phyloP scores from a whole-genome alignment of 306 rosid genomes.

The Psophocarpus tetragonolobus region DNA sequence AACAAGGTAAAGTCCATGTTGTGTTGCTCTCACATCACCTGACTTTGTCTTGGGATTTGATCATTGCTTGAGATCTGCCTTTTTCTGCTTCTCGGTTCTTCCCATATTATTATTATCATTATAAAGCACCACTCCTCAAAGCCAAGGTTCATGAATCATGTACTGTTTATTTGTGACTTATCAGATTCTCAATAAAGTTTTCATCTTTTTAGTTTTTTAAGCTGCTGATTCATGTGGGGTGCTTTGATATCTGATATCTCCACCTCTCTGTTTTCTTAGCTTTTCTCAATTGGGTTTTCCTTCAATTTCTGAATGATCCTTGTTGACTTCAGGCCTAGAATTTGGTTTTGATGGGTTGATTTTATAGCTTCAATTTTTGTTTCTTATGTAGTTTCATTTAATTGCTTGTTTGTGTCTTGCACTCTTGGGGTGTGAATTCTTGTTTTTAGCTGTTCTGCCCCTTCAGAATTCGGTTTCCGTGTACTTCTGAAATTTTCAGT shows the following conservation, averaged over 20 bases:
- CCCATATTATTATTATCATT: background rate
- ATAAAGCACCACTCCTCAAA: background rate
- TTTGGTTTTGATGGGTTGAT: constrained; percentile 3
- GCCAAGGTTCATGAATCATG: background rate
- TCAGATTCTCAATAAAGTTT: background rate
- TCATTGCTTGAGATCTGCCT: constrained; percentile 51
- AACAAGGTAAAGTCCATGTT: constrained; percentile 31
- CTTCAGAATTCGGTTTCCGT: background rate
- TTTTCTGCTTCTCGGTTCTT: constrained; percentile 31
- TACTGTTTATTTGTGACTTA: background rate
- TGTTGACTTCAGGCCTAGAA: background rate
- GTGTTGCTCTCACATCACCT: constrained; percentile 39
- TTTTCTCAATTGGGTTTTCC: constrained; percentile 1
- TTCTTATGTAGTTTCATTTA: background rate
- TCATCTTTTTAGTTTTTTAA: background rate
- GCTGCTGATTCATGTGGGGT: constrained; percentile 22
- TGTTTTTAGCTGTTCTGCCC: background rate
- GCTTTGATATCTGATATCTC: background rate
- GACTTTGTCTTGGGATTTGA: constrained; percentile 40
- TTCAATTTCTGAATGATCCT: background rate
- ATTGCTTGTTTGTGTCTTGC: background rate
- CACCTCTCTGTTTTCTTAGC: background rate
- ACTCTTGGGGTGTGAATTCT: background rate
- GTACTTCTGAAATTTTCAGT: constrained; percentile 3
- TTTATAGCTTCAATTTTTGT: background rate